Base-by-base conservation (phyloP, 352 stramenopile genomes). In the Pythium apleroticum region DNA sequence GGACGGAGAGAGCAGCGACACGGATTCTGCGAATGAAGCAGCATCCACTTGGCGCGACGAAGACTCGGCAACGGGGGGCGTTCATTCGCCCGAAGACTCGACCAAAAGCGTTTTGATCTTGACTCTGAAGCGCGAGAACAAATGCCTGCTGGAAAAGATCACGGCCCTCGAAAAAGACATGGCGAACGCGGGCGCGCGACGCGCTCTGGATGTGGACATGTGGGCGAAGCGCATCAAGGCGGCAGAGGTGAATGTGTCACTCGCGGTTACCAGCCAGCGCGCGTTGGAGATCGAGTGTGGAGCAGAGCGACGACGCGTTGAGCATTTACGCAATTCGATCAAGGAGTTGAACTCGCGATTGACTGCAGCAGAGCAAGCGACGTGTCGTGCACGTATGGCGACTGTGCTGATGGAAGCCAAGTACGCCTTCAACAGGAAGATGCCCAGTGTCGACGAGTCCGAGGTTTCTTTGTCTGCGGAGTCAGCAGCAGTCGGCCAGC, bases 321-420 rank as follows among this genome's bases (percentile, higher is more conserved):
- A 61, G 28, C 28, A 63, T 31, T 25, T 63, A 10, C 43, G 41
- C 17, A 27, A 27, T 0, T 48, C 30, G 5, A 46, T 63, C 41
- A 25, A 28, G 4, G 17, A 55, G 11, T 55, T 63, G 41, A 52
- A 55, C 15, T 24, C 41, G 17, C 43, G 31, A 48, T 43, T 63
- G 1, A 46, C 28, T 14, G 28, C 33, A 4, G 20, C 37, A 2
- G 54, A 60, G 19, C 22, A 24, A 11, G 54, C 37, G 7, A 20
- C 48, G 4, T 53, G 54, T 15, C 22, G 20, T 12, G 35, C 53
- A 14, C 22, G 22, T 2, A 63, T 49, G 43, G 45, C 30, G 28
- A 37, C 57, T 11, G 43, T 43, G 20, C 12, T 55, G 20, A 64
- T 41, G 30, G 46, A 52, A 22, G 35, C 46, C 33, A 64, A 64